Evolutionary conservation across 176 grass and related monocot genomes (phyloP).

Genomic region (bread wheat (Triticum aestivum)): DNA sequence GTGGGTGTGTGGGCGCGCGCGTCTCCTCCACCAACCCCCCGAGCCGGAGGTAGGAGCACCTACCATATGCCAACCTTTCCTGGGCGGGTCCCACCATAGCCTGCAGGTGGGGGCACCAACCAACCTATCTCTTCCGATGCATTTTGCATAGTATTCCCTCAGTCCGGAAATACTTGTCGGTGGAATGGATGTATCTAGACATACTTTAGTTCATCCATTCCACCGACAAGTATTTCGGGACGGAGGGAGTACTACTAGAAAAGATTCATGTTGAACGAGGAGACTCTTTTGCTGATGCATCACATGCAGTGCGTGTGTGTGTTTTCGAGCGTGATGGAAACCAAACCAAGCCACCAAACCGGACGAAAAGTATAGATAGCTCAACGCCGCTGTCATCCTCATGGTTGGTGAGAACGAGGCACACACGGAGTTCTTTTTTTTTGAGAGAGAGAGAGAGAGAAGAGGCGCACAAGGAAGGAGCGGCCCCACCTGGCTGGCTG

Average conservation of each 20-base stretch:
- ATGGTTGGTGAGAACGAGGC: constrained; percentile 4
- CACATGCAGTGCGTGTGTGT: background rate
- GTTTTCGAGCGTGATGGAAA: no score
- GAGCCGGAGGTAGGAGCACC: constrained; percentile 31
- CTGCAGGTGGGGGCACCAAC: background rate
- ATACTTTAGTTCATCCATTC: no score
- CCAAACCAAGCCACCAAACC: background rate
- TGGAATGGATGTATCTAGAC: no score
- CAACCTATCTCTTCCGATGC: background rate
- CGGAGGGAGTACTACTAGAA: background rate
- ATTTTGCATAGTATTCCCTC: no score
- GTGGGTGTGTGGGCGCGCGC: background rate
- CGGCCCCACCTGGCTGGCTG: constrained; percentile 7
- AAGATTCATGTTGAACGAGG: background rate
- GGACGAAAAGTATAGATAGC: constrained; percentile 14
- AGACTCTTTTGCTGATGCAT: background rate
- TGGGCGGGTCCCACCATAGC: background rate
- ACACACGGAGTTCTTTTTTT: no score
- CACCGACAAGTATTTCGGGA: no score
- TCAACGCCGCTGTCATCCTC: no score
- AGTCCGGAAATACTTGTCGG: no score
- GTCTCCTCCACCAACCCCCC: constrained; percentile 37
- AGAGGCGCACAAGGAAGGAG: background rate
- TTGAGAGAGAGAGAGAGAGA: no score
- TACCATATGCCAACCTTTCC: background rate